Evolutionary conservation across 2,329 filamentous ascomycete species (phyloP).

Genomic region (Diaporthe aspalathi): DNA sequence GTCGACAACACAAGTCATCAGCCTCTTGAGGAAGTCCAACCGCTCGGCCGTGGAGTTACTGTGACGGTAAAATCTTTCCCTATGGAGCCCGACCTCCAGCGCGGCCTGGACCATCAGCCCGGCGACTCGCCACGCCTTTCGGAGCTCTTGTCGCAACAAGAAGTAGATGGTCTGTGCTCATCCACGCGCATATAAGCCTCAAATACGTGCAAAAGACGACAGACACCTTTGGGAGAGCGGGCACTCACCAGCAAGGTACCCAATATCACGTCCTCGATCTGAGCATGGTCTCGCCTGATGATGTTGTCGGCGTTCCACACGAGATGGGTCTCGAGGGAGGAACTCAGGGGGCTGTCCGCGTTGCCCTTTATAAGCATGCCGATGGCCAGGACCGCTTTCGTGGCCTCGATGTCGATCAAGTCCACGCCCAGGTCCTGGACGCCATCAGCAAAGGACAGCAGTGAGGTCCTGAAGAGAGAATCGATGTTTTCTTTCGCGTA

Average conservation of each 20-base stretch:
- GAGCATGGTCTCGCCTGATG: neutral
- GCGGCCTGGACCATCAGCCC: constrained; percentile 8
- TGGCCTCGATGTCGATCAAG: constrained; percentile 15
- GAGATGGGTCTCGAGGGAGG: neutral
- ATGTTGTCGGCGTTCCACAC: constrained; percentile 16
- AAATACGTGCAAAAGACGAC: neutral
- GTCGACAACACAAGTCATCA: constrained; percentile 9
- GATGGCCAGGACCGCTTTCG: constrained; percentile 8
- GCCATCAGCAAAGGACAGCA: constrained; percentile 8
- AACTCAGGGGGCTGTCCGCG: neutral
- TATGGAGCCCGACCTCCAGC: constrained; percentile 11
- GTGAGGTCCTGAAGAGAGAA: constrained; percentile 11
- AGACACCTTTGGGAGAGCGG: neutral
- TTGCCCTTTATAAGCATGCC: constrained; percentile 8
- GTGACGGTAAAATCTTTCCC: neutral
- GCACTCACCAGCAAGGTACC: constrained; percentile 2
- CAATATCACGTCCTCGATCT: constrained; percentile 6
- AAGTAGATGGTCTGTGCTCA: neutral
- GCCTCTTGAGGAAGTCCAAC: neutral
- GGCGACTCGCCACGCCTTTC: constrained; percentile 4
- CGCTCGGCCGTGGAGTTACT: neutral
- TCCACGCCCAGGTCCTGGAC: constrained; percentile 8
- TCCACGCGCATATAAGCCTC: neutral
- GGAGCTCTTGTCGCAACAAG: neutral
- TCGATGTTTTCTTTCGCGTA: constrained; percentile 8